phyloP scores from a whole-genome alignment of 2,329 filamentous ascomycete genomes.

The Xylariaceae sp. region DNA sequence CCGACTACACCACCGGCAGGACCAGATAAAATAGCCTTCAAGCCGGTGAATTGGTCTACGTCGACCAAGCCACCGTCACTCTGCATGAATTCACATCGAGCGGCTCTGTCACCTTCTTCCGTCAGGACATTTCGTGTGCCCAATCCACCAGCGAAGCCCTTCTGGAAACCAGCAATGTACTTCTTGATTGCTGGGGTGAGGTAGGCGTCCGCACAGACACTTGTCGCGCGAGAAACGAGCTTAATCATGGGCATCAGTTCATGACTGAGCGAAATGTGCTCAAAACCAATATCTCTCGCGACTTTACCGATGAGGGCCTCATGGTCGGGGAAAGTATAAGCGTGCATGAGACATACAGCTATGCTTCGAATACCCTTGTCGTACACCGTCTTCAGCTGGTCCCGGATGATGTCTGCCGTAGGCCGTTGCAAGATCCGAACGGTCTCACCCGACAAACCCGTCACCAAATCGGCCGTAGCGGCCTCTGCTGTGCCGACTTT shows the following conservation, averaged over 20 bases:
- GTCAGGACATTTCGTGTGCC: slow-evolving; percentile 69
- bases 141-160: slow-evolving; percentile 74
- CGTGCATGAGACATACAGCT: slow-evolving; percentile 87
- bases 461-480: slow-evolving; percentile 53
- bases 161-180: slow-evolving; percentile 68
- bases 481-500: slow-evolving; percentile 45
- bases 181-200: slow-evolving; percentile 73
- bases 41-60: slow-evolving; percentile 74
- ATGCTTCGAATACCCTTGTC: slow-evolving; percentile 71
- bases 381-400: slow-evolving; percentile 61
- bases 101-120: slow-evolving; percentile 59
- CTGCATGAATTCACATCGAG: slow-evolving; percentile 93
- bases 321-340: slow-evolving; percentile 84
- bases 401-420: slow-evolving; percentile 49
- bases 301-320: slow-evolving; percentile 72
- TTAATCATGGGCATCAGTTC: slow-evolving; percentile 90
- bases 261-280: slow-evolving; percentile 75
- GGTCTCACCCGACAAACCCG: slow-evolving; percentile 67
- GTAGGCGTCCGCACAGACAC: slow-evolving; percentile 74
- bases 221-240: slow-evolving; percentile 68
- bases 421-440: slow-evolving; percentile 65
- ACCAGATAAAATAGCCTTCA: slow-evolving; percentile 80
- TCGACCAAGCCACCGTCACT: slow-evolving; percentile 71
- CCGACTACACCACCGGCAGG: slow-evolving; percentile 92
- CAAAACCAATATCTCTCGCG: slow-evolving; percentile 74